Base-by-base conservation (phyloP, 2,329 filamentous ascomycete species). In the Diaporthe sp. region DNA sequence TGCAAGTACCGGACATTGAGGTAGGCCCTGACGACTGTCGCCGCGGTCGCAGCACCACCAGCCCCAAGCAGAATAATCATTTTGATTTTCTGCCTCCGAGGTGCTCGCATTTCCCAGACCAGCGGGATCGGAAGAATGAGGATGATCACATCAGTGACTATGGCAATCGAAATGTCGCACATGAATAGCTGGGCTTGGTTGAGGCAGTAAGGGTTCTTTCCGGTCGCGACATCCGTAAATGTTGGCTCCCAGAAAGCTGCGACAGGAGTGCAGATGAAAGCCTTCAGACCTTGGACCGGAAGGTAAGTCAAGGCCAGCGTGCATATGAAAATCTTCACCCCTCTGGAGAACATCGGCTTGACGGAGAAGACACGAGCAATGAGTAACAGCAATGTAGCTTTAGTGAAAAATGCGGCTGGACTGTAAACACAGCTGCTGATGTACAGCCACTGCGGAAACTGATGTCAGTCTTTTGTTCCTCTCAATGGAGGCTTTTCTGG, bases 141-240 rank as follows among this genome's bases (percentile, higher is more conserved):
- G 9, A 84, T 81, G 32, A 81, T 77, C 22, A 81, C 70, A 63
- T 84, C 83, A 27, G 81, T 82, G 4, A 83, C 58, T n/a, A 81
- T 80, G 51, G 81, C 81, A 9, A 83, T 75, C n/a, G 79, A 75
- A 1, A 81, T 77, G 51, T 84, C 83, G 12, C 80, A 78, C 12
- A 81, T 77, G 73, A 84, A 84, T 9, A 84, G 66, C 27, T 77
- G 78, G 8, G 78, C 73, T 51, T 83, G 80, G 27, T 82, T 76
- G n/a, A 83, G 75, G 70, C 83, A 84, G 25, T 56, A 47, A 25
- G 47, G 17, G 15, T 58, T 72, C 15, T 27, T 30, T n/a, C 59
- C 71, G 12, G 61, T 56, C 9, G n/a, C 44, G 47, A 12, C 70
- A 76, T 4, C 74, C 73, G 17, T 76, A 47, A 10, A 79, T 9